Conservation (phyloP, 495 filamentous ascomycete genomes). For the Hypoxylon rickii region DNA sequence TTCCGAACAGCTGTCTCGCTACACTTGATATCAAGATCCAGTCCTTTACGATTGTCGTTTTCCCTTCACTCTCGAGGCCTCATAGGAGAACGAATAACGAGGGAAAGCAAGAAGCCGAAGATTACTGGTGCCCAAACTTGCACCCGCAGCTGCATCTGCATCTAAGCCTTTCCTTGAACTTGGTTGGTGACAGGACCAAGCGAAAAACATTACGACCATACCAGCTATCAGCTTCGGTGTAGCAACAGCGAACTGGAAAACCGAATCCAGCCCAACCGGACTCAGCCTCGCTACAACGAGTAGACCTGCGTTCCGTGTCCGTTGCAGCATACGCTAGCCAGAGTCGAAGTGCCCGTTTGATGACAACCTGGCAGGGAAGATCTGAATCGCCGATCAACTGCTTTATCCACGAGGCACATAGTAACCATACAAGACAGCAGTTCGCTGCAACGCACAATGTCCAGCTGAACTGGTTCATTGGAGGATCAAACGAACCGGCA, state of each 20-base stretch:
- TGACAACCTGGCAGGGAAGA: conserved; percentile 24
- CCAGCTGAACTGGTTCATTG: conserved; percentile 37
- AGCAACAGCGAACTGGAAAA: too few relatives aligned
- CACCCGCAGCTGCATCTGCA: conserved; percentile 33
- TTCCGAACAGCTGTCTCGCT: too few relatives aligned
- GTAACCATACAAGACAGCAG: conserved; percentile 30
- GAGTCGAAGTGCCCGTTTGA: conserved; percentile 17
- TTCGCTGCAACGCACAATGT: conserved; percentile 32
- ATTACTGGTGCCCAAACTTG: conserved; percentile 35
- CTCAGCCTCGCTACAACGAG: neutral
- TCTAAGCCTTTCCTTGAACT: conserved; percentile 27
- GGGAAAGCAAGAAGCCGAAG: conserved; percentile 22
- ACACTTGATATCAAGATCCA: neutral
- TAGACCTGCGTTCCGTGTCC: neutral
- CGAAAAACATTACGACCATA: conserved; percentile 12
- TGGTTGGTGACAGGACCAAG: conserved; percentile 19
- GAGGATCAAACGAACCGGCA: conserved; percentile 38
- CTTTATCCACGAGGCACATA: conserved; percentile 32
- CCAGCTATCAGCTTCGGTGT: conserved; percentile 3
- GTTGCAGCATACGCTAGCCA: neutral
- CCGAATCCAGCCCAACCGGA: too few relatives aligned
- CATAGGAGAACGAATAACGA: conserved; percentile 9
- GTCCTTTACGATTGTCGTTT: neutral
- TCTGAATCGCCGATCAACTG: conserved; percentile 33
- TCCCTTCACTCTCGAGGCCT: neutral